phyloP scores from a whole-genome alignment of 1,284 basidiomycete genomes.

The Austroboletus novae-zelandiae region DNA sequence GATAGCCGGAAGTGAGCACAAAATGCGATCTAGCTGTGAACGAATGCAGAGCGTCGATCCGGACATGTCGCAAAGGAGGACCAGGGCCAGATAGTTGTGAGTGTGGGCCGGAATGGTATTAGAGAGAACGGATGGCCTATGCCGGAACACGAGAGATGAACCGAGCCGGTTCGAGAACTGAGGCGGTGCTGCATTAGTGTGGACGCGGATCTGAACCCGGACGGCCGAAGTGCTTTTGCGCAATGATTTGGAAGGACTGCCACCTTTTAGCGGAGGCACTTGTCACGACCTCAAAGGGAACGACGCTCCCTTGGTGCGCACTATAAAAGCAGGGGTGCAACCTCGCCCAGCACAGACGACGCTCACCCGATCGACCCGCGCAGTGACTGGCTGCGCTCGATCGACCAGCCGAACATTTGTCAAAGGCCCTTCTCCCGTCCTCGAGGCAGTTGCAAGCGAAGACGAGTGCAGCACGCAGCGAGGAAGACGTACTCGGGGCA shows the following conservation, averaged over 20 bases:
- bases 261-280: constrained; percentile 7
- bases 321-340: constrained; percentile 20
- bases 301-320: constrained; percentile 1
- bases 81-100: background rate
- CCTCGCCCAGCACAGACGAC: background rate
- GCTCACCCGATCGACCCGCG: constrained; percentile 10
- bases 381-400: constrained; percentile 18
- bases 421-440: constrained; percentile 27
- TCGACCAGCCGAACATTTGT: constrained; percentile 24
- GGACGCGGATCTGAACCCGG: constrained; percentile 17
- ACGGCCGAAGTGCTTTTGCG: background rate
- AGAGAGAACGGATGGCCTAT: constrained; percentile 1
- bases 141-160: constrained; percentile 10
- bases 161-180: constrained; percentile 18
- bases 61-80: constrained; percentile 23
- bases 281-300: constrained; percentile 12
- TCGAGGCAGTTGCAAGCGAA: constrained; percentile 35
- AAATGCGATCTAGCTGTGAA: background rate
- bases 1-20: background rate
- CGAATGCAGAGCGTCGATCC: constrained; percentile 20
- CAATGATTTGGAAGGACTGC: constrained; percentile 13
- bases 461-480: constrained; percentile 13
- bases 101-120: background rate
- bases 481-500: constrained; percentile 5
- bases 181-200: constrained; percentile 3